Base-by-base conservation (phyloP, 192 early-diverging fungal species). In the Backusella morwellensis region DNA sequence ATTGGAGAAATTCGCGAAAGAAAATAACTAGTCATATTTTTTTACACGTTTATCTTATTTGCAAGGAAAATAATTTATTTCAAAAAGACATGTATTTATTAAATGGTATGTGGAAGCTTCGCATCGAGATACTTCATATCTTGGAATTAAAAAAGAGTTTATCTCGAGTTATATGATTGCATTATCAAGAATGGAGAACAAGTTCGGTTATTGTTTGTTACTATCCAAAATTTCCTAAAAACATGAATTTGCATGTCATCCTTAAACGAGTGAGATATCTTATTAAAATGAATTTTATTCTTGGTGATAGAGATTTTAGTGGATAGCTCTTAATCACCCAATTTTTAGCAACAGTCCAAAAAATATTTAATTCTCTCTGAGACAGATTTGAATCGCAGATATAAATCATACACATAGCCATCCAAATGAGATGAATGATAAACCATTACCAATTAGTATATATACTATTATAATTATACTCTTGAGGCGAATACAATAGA, bases 301-400 rank as follows among this genome's bases (percentile, higher is more conserved):
- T 44, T 4, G 15, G 42, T 44, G 15, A 14, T 44, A 44, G 15
- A 17, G 15, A 3, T 44, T 44, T 44, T 44, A 44, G 42, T 17
- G 42, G 12, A 44, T 17, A 17, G 42, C 14, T 44, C 42, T 44
- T 44, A 44, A 44, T 44, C 15, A 32, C 2, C 0, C 32, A 32
- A 32, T 32, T 32, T 32, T 32, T 32, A 32, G 3, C 15, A 44
- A 6, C 42, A 44, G 15, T 44, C 15, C 15, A 44, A 44, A 44
- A 44, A 44, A 17, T 44, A 4, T 44, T 44, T 44, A 44, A 0
- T 44, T 44, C 42, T 15, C 54, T 56, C 54, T 56, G 54, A 56
- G 54, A 56, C 54, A 56, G 21, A 56, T 56, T 56, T 56, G 21
- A 56, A 56, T 56, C 54, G 54, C 54, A 56, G 54, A 56, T 56